phyloP scores from a whole-genome alignment of 371 early-diverging fungal species.

The Mortierella sp. region DNA sequence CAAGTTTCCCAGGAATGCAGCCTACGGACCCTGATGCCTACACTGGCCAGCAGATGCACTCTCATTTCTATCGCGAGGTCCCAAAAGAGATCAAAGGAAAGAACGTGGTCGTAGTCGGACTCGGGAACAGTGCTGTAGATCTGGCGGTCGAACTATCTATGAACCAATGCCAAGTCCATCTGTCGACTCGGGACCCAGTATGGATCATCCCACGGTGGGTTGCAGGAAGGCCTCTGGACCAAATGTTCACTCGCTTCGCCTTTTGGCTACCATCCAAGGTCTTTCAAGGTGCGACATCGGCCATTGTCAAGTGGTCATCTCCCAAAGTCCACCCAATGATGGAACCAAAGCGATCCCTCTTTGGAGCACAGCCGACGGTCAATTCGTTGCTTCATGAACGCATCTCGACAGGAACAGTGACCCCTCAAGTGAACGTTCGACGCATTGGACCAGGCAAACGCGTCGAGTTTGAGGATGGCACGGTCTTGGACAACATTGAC shows the following conservation, averaged over 20 bases:
- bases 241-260: constrained; percentile 49
- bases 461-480: constrained; percentile 70
- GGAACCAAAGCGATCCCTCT: constrained; percentile 42
- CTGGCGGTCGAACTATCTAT: constrained; percentile 62
- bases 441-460: constrained; percentile 46
- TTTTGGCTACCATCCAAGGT: constrained; percentile 35
- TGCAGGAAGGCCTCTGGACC: constrained; percentile 60
- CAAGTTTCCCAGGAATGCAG: constrained; percentile 59
- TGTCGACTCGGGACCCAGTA: constrained; percentile 19
- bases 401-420: constrained; percentile 58
- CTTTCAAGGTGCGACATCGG: constrained; percentile 2
- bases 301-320: not conserved
- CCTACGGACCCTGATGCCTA: constrained; percentile 39
- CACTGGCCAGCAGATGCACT: constrained; percentile 60
- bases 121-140: constrained; percentile 66
- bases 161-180: constrained; percentile 59
- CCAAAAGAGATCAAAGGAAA: constrained; percentile 56
- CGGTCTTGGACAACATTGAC: constrained; percentile 62
- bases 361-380: constrained; percentile 56
- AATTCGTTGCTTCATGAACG: constrained; percentile 58
- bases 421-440: constrained; percentile 54
- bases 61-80: constrained; percentile 60
- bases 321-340: constrained; percentile 44
- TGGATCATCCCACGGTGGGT: constrained; percentile 47
- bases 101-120: constrained; percentile 59